Base-by-base conservation (phyloP, 768 basidiomycete genomes). In the Podaxis pistillaris region DNA sequence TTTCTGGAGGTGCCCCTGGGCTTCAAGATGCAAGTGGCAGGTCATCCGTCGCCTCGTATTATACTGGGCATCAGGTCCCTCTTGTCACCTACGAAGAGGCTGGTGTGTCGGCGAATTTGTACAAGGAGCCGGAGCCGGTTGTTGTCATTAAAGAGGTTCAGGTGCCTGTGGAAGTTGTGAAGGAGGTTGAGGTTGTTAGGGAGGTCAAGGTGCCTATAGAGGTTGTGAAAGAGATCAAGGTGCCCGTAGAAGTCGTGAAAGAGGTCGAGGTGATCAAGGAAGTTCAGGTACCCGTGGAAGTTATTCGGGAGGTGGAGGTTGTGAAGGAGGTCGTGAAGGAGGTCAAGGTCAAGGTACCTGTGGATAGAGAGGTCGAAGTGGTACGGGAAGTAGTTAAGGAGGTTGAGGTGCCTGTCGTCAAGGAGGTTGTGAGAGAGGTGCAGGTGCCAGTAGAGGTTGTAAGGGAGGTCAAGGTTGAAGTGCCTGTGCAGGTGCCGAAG, bases 61-160 rank as follows among this genome's bases (percentile, higher is more conserved):
- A 74, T 52, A 71, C 70, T 46, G 68, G 69, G 38, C 60, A 68
- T 9, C 68, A 66, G 36, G 55, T 65, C 9, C 56, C 64, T 33
- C 22, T 56, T 28, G 47, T 56, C 13, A 71, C 78, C 47, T 89
- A 88, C 64, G 87, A 86, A 63, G 82, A 82, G n/a, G 71, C 75
- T 30, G 75, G 78, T 56, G 75, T 79, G 36, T 70, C 74, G 13
- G 76, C 78, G 8, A 73, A 78, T 67, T 70, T 78, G 64, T 74
- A 72, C 55, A 69, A 70, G 33, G 74, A 75, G 22, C 78, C 78
- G 2, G 73, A 75, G 37, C 78, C 76, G 26, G 68, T 79, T 28
- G 62, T 76, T 24, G 63, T 64, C 33, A 40, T 60, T 1, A 55
- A 47, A 12, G 44, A 46, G 28, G 64, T 66, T 3, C 53, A 66